Conservation (phyloP, 2,329 filamentous ascomycete species). For the Fusarium virguliforme region DNA sequence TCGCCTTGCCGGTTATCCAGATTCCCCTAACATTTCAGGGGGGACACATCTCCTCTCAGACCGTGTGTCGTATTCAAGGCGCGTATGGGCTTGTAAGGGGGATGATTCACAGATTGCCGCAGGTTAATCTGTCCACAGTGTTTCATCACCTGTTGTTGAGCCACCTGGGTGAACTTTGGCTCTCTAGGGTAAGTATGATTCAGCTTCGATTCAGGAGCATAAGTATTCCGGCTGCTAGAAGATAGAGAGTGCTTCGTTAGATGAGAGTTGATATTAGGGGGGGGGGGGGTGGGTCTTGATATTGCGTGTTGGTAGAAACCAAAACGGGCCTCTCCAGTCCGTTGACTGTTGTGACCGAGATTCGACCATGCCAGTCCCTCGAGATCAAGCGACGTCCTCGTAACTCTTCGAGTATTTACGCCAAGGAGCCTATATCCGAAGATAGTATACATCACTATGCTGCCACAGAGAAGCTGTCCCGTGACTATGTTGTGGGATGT, state of each 20-base stretch:
- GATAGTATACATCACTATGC: not conserved
- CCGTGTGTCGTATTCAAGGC: slow-evolving; percentile 1
- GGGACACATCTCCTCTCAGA: slow-evolving; percentile 5
- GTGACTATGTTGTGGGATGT: not conserved
- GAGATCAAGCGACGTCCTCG: not conserved
- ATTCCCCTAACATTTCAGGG: slow-evolving; percentile 42
- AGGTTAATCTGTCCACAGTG: slow-evolving; percentile 2
- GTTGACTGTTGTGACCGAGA: not conserved
- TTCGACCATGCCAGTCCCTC: not conserved
- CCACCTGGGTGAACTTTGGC: not conserved
- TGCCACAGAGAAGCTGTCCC: accelerated
- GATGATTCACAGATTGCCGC: not conserved
- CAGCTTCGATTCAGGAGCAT: not conserved
- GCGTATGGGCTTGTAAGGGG: not conserved
- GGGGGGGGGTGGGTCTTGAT: not conserved
- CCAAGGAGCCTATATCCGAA: not conserved
- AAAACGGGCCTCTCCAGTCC: not conserved
- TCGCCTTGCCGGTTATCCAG: slow-evolving; percentile 51
- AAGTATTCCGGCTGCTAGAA: not conserved
- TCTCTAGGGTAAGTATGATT: slow-evolving; percentile 17
- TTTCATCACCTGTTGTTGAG: not conserved
- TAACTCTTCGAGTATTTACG: not conserved
- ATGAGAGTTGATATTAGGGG: too few relatives aligned
- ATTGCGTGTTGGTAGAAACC: too few relatives aligned
- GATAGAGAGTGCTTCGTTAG: too few relatives aligned